Conservation (phyloP, 345 rosid species). For the Aquilaria malaccensis region DNA sequence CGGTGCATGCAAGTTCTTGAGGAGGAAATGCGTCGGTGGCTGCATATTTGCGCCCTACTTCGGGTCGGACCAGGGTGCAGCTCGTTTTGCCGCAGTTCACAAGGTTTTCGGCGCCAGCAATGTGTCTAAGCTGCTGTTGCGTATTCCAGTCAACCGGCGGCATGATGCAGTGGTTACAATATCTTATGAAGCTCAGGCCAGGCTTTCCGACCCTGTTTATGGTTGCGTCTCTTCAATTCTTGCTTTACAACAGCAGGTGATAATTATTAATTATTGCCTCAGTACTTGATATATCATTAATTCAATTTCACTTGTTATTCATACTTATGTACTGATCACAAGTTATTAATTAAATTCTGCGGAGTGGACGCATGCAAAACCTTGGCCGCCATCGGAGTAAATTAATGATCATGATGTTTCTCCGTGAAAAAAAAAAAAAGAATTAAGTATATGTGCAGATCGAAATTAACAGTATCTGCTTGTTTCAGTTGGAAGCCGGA, state of each 20-base stretch:
- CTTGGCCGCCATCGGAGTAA: too few relatives aligned
- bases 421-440: too few relatives aligned
- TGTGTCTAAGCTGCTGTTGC: constrained; percentile 75
- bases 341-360: too few relatives aligned
- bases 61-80: constrained; percentile 88
- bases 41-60: constrained; percentile 96
- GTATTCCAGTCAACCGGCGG: constrained; percentile 73
- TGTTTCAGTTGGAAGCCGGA: too few relatives aligned
- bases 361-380: too few relatives aligned
- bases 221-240: constrained; percentile 93
- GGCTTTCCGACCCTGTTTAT: constrained; percentile 91
- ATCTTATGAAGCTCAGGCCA: constrained; percentile 92
- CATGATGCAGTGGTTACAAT: constrained; percentile 92
- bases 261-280: constrained; percentile 2
- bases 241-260: constrained; percentile 90
- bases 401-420: too few relatives aligned
- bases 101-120: constrained; percentile 97
- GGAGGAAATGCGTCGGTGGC: constrained; percentile 87
- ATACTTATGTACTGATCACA: too few relatives aligned
- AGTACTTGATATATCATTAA: too few relatives aligned
- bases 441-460: too few relatives aligned
- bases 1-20: constrained; percentile 95
- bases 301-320: too few relatives aligned
- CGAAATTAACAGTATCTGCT: too few relatives aligned
- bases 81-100: constrained; percentile 93